Conservation (phyloP, 345 rosid species). For the Bruguiera gymnorhiza region DNA sequence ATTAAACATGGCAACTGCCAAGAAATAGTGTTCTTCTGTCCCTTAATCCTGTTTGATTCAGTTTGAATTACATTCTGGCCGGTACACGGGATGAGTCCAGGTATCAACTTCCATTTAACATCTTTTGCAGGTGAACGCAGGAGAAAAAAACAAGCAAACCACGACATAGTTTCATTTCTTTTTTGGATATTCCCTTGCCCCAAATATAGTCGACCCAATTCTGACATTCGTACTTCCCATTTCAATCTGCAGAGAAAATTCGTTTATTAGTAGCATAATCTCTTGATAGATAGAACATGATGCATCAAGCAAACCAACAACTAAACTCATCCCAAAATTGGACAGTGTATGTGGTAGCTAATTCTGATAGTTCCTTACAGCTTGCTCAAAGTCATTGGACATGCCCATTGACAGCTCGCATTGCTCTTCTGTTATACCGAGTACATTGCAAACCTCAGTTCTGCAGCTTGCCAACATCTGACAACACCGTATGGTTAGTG, state of each 20-base stretch:
- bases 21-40: neutral
- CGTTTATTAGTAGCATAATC: neutral
- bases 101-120: neutral
- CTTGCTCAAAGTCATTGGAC: conserved; percentile 90
- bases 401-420: conserved; percentile 98
- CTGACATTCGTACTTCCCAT: conserved; percentile 93
- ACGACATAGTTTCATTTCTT: conserved; percentile 30
- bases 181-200: conserved; percentile 82
- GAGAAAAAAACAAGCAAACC: neutral
- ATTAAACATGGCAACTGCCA: too few species aligned
- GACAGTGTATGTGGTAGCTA: neutral
- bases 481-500: conserved; percentile 8
- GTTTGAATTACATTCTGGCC: neutral
- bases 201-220: conserved; percentile 85
- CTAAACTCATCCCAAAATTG: neutral
- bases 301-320: neutral
- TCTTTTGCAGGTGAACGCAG: neutral
- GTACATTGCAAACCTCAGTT: conserved; percentile 79
- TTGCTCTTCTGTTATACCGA: conserved; percentile 74
- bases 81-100: neutral
- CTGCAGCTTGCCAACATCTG: conserved; percentile 85
- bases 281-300: too few species aligned
- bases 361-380: conserved; percentile 48
- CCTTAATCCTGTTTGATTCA: neutral
- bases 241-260: conserved; percentile 59